Percentiles rank a stretch among this genome's conserved stretches.
Evolutionary conservation across 2,329 filamentous ascomycete genomes (phyloP).

Genomic region (Pseudocercospora fuligena): DNA sequence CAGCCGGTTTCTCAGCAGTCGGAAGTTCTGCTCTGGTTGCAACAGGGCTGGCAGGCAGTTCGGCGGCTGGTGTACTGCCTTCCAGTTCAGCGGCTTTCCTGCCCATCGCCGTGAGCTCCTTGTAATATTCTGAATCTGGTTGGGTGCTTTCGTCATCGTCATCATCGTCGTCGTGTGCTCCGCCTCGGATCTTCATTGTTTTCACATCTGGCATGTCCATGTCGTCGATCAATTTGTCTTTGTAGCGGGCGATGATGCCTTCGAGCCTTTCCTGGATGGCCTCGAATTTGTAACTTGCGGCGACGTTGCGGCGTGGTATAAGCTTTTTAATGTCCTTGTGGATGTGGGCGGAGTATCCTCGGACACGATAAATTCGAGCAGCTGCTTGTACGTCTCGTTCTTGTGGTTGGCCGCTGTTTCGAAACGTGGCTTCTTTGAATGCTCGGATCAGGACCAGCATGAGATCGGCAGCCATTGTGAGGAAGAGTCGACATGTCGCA

Average conservation of each 20-base stretch:
- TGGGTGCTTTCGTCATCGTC: neutral
- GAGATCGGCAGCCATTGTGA: slow-evolving; percentile 42
- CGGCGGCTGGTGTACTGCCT: slow-evolving; percentile 1
- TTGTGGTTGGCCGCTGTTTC: slow-evolving; percentile 25
- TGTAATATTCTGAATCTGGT: neutral
- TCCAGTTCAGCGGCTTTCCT: slow-evolving; percentile 9
- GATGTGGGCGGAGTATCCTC: slow-evolving; percentile 29
- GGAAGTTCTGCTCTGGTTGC: neutral
- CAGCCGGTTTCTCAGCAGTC: slow-evolving; percentile 3
- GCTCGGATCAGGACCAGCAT: slow-evolving; percentile 41
- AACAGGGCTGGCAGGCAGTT: slow-evolving; percentile 5
- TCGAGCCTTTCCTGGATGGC: slow-evolving; percentile 26
- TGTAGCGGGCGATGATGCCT: slow-evolving; percentile 28
- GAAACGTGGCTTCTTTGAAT: slow-evolving; percentile 34
- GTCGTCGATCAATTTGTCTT: slow-evolving; percentile 31
- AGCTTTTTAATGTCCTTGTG: slow-evolving; percentile 29
- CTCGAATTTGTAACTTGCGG: slow-evolving; percentile 29
- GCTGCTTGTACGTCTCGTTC: slow-evolving; percentile 30
- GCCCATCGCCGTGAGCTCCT: neutral
- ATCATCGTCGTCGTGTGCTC: neutral
- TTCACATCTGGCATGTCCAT: slow-evolving; percentile 23
- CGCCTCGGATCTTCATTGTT: slow-evolving; percentile 2
- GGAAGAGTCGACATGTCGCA: slow-evolving; percentile 40
- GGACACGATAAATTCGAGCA: slow-evolving; percentile 27
- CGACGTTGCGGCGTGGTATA: slow-evolving; percentile 25